These are phyloP conservation scores for Arthrobotrys entomopaga DNA, from an alignment of 2,329 filamentous ascomycete species.

Conservation along the genomic window DNA sequence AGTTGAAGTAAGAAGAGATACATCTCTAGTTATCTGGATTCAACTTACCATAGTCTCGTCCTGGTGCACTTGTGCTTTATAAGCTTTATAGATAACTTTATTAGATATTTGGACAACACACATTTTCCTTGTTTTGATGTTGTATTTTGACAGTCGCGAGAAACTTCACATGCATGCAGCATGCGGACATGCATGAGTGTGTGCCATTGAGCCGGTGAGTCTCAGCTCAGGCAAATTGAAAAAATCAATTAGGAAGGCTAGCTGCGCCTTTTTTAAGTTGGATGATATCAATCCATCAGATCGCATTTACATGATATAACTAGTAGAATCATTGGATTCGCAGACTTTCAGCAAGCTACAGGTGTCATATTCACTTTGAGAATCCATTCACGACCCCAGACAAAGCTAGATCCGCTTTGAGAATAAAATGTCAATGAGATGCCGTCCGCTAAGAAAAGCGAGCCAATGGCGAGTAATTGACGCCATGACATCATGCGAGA, in stretches of 20 bases:
- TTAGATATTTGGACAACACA: too few relatives aligned
- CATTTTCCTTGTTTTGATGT: too few relatives aligned
- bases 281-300: background rate
- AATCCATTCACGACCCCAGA: constrained; percentile 8
- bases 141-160: too few relatives aligned
- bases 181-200: too few relatives aligned
- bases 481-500: constrained; percentile 52
- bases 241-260: background rate
- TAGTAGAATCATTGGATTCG: background rate
- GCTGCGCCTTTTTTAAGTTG: background rate
- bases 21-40: too few relatives aligned
- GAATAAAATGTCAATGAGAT: constrained; percentile 31
- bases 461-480: constrained; percentile 42
- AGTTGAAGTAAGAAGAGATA: too few relatives aligned
- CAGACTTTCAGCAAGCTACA: background rate
- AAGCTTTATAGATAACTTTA: too few relatives aligned
- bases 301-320: background rate
- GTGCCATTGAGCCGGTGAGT: too few relatives aligned
- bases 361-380: too few relatives aligned
- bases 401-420: constrained; percentile 27
- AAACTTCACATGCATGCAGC: too few relatives aligned
- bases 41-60: too few relatives aligned
- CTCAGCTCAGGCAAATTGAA: background rate
- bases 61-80: too few relatives aligned
- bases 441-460: constrained; percentile 51